Conservation (phyloP, 768 basidiomycete genomes). For the Amanita polypyramis region DNA sequence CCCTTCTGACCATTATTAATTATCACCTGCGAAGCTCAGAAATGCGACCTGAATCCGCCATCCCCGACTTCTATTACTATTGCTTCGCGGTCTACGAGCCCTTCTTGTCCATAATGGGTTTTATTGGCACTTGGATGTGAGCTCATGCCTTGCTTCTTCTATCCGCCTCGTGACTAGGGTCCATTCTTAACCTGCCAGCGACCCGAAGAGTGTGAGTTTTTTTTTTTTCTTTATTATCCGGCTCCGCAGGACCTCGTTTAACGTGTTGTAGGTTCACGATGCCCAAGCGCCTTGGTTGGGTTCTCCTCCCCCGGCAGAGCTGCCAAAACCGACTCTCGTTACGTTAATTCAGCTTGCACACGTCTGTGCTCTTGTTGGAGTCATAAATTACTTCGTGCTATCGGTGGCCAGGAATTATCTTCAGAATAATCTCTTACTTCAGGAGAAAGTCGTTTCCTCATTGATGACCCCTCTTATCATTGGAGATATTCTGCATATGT, state of each 20-base stretch:
- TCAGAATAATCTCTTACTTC: conserved; percentile 44
- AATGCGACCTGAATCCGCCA: conserved; percentile 45
- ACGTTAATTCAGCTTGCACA: conserved; percentile 70
- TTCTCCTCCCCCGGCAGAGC: conserved; percentile 32
- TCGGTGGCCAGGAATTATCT: conserved; percentile 52
- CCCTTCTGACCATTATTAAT: background rate
- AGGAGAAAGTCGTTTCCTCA: conserved; percentile 60
- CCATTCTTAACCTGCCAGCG: conserved; percentile 20
- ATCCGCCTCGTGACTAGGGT: background rate
- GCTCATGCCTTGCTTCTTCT: conserved; percentile 11
- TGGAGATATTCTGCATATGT: conserved; percentile 59
- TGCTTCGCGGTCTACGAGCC: conserved; percentile 73
- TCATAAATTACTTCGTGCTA: conserved; percentile 61
- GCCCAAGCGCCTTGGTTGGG: conserved; percentile 64
- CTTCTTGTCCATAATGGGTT: conserved; percentile 49
- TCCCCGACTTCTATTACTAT: conserved; percentile 65
- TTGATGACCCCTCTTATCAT: conserved; percentile 59
- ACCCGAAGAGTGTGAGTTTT: conserved; percentile 50
- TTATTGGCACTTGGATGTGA: conserved; percentile 50
- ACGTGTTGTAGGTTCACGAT: conserved; percentile 47
- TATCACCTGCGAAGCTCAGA: background rate
- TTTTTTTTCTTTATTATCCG: conserved; percentile 2
- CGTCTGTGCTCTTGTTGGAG: conserved; percentile 64
- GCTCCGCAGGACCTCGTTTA: background rate
- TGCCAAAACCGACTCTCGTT: conserved; percentile 56